A percentile compares a stretch with the other conserved stretches of the same genome.
Conservation (phyloP, 345 rosid species). For the Brassica carinata region DNA sequence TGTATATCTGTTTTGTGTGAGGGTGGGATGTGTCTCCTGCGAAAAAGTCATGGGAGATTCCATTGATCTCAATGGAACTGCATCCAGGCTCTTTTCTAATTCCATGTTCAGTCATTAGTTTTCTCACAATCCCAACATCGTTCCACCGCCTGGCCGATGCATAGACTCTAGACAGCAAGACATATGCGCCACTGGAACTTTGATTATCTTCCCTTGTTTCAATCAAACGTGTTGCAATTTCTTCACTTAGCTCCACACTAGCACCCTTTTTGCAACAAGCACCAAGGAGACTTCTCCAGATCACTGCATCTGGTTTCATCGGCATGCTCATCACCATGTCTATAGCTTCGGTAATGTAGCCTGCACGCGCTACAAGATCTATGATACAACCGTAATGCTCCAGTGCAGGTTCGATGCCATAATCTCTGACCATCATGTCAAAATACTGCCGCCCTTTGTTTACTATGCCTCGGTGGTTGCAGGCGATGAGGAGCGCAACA, state of each 20-base stretch:
- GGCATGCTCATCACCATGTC: slow-evolving; percentile 64
- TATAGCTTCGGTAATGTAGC: slow-evolving; percentile 66
- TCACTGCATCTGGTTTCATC: slow-evolving; percentile 71
- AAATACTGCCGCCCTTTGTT: slow-evolving; percentile 59
- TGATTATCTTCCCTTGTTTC: slow-evolving; percentile 46
- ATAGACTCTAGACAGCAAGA: slow-evolving; percentile 58
- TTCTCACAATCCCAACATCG: slow-evolving; percentile 69
- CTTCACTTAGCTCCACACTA: slow-evolving; percentile 63
- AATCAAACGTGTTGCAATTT: slow-evolving; percentile 56
- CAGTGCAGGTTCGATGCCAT: slow-evolving; percentile 59
- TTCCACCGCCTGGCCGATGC: slow-evolving; percentile 79
- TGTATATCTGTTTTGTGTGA: slow-evolving; percentile 56
- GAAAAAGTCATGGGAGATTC: slow-evolving; percentile 68
- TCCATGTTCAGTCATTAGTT: slow-evolving; percentile 71
- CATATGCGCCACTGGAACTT: slow-evolving; percentile 61
- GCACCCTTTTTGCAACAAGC: slow-evolving; percentile 70
- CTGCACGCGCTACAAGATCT: slow-evolving; percentile 76
- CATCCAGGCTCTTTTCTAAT: slow-evolving; percentile 83
- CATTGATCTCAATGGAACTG: slow-evolving; percentile 74
- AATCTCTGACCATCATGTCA: slow-evolving; percentile 61
- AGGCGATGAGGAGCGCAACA: slow-evolving; percentile 66
- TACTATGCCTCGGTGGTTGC: slow-evolving; percentile 72
- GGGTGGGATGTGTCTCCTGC: slow-evolving; percentile 87
- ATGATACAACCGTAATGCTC: slow-evolving; percentile 86
- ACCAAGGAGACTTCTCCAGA: slow-evolving; percentile 90